phyloP scores from a whole-genome alignment of 1,139 yeast species.

The Debaryomyces sp. region DNA sequence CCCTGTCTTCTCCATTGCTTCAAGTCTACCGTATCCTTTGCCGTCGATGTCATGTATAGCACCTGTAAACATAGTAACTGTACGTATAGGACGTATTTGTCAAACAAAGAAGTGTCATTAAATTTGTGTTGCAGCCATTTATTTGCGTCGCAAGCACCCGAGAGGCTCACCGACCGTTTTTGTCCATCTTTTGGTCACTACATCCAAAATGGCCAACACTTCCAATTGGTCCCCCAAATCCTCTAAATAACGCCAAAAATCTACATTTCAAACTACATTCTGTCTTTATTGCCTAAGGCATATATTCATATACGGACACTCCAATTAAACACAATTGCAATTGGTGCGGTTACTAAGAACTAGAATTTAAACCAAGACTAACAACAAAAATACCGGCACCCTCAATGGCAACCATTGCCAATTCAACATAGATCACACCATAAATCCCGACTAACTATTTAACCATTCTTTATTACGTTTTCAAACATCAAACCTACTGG shows the following conservation, averaged over 20 bases:
- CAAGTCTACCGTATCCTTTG: too few species aligned
- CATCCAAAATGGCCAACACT: not conserved
- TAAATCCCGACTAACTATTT: not conserved
- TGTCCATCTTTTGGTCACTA: not conserved
- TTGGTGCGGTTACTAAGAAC: conserved; percentile 6
- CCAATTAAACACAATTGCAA: not conserved
- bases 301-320: conserved; percentile 10
- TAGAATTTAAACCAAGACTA: conserved; percentile 7
- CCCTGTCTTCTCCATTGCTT: not conserved
- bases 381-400: conserved; percentile 6
- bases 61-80: not conserved
- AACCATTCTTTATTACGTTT: not conserved
- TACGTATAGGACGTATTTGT: not conserved
- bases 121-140: conserved; percentile 17
- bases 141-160: conserved; percentile 6
- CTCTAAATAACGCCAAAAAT: not conserved
- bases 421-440: conserved; percentile 1
- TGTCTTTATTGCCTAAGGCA: conserved; percentile 7
- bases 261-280: not conserved
- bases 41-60: not conserved
- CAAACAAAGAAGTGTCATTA: not conserved
- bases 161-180: not conserved
- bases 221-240: not conserved
- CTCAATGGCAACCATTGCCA: not conserved
- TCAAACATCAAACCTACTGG: not conserved